Base-by-base conservation (phyloP, 768 basidiomycete species). In the Neoboletus brunneissimus region DNA sequence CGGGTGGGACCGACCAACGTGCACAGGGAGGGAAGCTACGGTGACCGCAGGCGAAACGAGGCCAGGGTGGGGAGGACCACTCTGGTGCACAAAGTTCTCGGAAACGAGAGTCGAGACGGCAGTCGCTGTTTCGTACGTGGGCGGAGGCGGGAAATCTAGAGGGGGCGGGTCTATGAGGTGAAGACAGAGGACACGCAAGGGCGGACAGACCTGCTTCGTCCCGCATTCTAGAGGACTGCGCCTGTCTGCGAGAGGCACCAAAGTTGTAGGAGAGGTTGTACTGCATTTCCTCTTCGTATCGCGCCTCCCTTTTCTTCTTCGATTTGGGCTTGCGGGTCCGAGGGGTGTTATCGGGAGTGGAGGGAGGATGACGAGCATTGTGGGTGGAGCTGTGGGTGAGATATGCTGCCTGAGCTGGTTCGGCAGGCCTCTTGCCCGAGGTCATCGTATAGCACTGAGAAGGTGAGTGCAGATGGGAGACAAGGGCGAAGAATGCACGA, bases 91-190 rank as follows among this genome's bases (percentile, higher is more conserved):
- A 76, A 66, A 54, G 77, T 78, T 23, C 75, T 73, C 54, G 65
- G 77, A 67, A 63, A 79, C 51, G 72, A 76, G 63, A 64, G 75
- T 55, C 69, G 73, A 56, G 67, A 79, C 52, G 72, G 80, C 66
- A 6, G 78, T 75, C 15, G 78, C 76, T 10, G 76, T 78, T 70
- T 91, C 89, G 57, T 84, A 83, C 62, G 89, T 88, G 13, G 87
- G 82, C 27, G 89, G 89, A 13, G 89, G 89, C 8, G 86, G 87
- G 64, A 87, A 87, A 65, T 88, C 81, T 68, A 13, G 25, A 27
- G 32, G 81, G 46, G 16, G 76, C 72, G 29, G 58, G 45, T 29
- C 57, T 40, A 60, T 34, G 56, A 56, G 48, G n/a, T 18, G 25
- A 27, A 27, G 43, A 11, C 22, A 31, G 32, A 9, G 49, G 9